phyloP scores from a whole-genome alignment of 805 yeast genomes.

The Candida ascalaphidarum region DNA sequence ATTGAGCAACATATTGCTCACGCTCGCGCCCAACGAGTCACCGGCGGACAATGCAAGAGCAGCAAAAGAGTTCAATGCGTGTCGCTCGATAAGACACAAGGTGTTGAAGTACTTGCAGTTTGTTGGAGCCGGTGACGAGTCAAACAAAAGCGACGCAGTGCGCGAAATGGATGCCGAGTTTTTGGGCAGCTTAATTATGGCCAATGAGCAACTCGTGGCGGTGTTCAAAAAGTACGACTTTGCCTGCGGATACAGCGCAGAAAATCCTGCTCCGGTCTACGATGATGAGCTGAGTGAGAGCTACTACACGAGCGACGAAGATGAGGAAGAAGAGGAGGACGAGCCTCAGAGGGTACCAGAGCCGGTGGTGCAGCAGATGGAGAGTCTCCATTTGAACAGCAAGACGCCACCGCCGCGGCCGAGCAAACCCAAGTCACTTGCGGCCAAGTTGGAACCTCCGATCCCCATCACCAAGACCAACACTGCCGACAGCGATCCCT shows the following conservation, averaged over 20 bases:
- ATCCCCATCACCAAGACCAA: conserved; percentile 15
- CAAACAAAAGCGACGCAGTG: conserved; percentile 16
- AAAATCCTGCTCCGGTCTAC: conserved; percentile 26
- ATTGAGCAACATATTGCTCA: conserved; percentile 41
- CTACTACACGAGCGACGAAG: conserved; percentile 33
- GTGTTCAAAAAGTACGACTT: conserved; percentile 66
- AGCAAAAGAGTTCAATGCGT: conserved; percentile 61
- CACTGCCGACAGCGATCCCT: conserved; percentile 26
- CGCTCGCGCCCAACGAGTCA: conserved; percentile 36
- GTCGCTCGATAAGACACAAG: conserved; percentile 67
- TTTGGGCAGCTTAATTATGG: conserved; percentile 78
- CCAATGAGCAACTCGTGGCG: conserved; percentile 82
- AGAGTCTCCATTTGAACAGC: conserved; percentile 1
- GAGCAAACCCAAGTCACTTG: conserved; percentile 10
- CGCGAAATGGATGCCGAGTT: conserved; percentile 59
- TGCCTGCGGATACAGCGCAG: conserved; percentile 32
- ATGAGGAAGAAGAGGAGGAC: conserved; percentile 28
- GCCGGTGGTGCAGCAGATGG: conserved; percentile 1
- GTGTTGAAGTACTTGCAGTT: conserved; percentile 76
- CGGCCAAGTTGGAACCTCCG: conserved; percentile 3
- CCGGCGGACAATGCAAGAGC: conserved; percentile 60
- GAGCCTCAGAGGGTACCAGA: conserved; percentile 8
- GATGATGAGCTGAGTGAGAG: conserved; percentile 19
- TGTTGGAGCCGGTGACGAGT: conserved; percentile 46
- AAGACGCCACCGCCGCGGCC: conserved; percentile 20